A percentile compares a stretch with the other conserved stretches of the same genome.
Evolutionary conservation across 306 rosid genomes (phyloP).

Genomic region (Alnus glutinosa): DNA sequence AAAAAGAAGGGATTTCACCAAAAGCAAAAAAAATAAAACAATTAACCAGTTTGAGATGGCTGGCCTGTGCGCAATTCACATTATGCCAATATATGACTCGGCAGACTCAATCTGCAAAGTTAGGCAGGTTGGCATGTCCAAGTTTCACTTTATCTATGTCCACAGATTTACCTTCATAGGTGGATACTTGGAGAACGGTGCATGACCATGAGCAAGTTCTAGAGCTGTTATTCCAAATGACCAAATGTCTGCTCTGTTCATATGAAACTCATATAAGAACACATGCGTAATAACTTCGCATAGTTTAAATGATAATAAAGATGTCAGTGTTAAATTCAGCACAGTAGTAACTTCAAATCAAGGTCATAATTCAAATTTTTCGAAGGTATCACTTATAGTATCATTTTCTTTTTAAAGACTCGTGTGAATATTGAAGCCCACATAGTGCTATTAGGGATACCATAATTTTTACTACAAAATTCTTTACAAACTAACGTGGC

Average conservation of each 20-base stretch:
- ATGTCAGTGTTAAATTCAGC: neutral
- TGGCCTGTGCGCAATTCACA: neutral
- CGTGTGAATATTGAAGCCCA: too few relatives aligned
- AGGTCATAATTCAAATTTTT: neutral
- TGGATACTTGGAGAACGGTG: constrained; percentile 91
- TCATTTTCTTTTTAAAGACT: neutral
- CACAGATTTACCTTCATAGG: constrained; percentile 78
- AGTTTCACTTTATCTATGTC: neutral
- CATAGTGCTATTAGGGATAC: too few relatives aligned
- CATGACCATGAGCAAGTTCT: constrained; percentile 96
- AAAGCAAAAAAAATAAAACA: too few relatives aligned
- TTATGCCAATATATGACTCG: too few relatives aligned
- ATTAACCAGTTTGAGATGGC: too few relatives aligned
- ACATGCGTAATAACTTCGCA: neutral
- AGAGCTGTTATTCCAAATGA: constrained; percentile 98
- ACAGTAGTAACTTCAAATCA: neutral
- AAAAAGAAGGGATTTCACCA: neutral
- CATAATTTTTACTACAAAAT: too few relatives aligned
- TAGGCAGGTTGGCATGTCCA: neutral
- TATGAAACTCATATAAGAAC: neutral
- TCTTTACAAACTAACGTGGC: too few relatives aligned
- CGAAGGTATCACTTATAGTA: constrained; percentile 1
- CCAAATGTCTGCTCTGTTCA: constrained; percentile 90
- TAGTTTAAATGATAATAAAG: neutral
- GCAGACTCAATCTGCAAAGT: neutral